Evolutionary conservation across 1,284 basidiomycete genomes (phyloP).

Genomic region (Naganishia sp.): DNA sequence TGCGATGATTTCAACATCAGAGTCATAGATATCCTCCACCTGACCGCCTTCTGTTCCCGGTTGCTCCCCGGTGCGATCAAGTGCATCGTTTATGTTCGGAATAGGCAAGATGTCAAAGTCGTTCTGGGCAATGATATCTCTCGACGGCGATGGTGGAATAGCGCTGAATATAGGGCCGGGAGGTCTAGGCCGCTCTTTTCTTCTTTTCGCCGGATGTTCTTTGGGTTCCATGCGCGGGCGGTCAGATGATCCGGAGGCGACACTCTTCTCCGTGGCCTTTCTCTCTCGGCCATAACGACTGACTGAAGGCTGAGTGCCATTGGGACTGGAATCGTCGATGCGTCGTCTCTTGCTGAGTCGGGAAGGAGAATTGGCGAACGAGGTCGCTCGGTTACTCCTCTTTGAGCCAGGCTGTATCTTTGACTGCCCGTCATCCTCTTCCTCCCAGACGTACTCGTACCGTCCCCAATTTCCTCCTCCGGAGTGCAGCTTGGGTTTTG

Average conservation of each 20-base stretch:
- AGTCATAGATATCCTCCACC: constrained; percentile 2
- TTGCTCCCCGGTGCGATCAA: no score
- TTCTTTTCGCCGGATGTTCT: constrained; percentile 12
- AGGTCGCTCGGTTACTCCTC: constrained; percentile 7
- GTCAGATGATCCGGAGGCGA: background rate
- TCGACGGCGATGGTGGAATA: constrained; percentile 12
- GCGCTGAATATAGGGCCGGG: constrained; percentile 18
- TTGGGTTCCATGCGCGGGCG: background rate
- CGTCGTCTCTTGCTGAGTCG: constrained; percentile 5
- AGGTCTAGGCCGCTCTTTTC: constrained; percentile 3
- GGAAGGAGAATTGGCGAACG: constrained; percentile 5
- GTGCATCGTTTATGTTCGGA: background rate
- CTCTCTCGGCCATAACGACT: background rate
- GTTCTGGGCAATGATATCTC: background rate
- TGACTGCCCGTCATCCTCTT: constrained; percentile 1
- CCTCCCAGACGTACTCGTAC: constrained; percentile 25
- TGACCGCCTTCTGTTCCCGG: background rate
- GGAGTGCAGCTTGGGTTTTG: constrained; percentile 10
- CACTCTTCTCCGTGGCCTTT: background rate
- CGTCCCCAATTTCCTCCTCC: constrained; percentile 12
- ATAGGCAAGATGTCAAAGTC: constrained; percentile 25
- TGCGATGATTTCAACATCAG: constrained; percentile 19
- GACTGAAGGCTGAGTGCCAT: no score
- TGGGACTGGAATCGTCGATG: background rate
- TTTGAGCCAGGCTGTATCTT: constrained; percentile 13